A percentile compares a stretch with the other conserved stretches of the same genome.
phyloP scores from a whole-genome alignment of 495 filamentous ascomycete species.

The Talaromyces borbonicus region DNA sequence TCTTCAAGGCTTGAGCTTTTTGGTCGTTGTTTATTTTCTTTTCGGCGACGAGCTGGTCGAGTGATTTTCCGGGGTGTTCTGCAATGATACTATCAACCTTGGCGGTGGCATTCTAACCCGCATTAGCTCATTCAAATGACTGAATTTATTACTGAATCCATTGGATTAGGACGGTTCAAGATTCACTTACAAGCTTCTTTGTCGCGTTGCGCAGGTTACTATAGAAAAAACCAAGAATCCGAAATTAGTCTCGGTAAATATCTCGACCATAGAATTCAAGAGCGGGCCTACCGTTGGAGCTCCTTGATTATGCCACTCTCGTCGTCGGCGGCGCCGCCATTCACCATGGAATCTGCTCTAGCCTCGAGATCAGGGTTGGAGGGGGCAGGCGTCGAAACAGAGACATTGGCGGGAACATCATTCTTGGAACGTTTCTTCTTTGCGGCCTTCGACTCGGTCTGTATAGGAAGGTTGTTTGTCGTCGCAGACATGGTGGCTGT shows the following conservation, averaged over 20 bases:
- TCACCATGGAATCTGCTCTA: conserved; percentile 26
- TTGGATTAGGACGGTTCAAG: no score
- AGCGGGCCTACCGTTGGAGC: conserved; percentile 66
- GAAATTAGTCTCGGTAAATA: neutral
- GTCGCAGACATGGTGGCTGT: conserved; percentile 29
- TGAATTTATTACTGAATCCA: no score
- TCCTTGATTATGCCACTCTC: conserved; percentile 77
- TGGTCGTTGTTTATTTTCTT: conserved; percentile 92
- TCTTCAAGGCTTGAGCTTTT: conserved; percentile 79
- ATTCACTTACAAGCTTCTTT: conserved; percentile 73
- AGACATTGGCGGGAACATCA: conserved; percentile 13
- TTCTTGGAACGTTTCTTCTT: conserved; percentile 34
- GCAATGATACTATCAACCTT: conserved; percentile 72
- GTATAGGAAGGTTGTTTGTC: conserved; percentile 15
- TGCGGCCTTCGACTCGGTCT: conserved; percentile 26
- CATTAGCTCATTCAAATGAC: no score
- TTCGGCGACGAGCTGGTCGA: conserved; percentile 72
- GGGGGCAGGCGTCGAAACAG: conserved; percentile 7
- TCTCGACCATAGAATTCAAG: neutral
- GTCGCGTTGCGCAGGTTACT: conserved; percentile 76
- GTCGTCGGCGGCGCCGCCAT: conserved; percentile 39
- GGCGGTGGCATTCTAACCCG: conserved; percentile 64
- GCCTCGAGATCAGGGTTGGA: conserved; percentile 12
- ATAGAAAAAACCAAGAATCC: neutral
- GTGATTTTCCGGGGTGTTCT: conserved; percentile 61